Percentiles rank a stretch among this genome's conserved stretches.
These are phyloP conservation scores for Fusarium zealandicum DNA, from an alignment of 2,329 filamentous ascomycete species.

Conservation along the genomic window DNA sequence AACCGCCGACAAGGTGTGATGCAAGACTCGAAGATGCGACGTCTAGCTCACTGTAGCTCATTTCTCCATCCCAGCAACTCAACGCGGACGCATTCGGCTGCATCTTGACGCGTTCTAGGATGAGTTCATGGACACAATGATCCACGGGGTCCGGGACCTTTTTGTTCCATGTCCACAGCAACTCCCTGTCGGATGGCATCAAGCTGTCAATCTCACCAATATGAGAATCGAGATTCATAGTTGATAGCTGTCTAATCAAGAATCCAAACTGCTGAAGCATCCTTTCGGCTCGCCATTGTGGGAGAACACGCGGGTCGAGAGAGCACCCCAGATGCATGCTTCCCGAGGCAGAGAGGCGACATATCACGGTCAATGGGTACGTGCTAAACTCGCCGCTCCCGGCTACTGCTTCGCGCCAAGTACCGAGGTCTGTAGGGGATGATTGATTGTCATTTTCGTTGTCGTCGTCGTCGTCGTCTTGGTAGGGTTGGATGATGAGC, in stretches of 20 bases:
- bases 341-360: constrained; percentile 3
- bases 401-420: constrained; percentile 3
- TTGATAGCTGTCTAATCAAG: constrained; percentile 1
- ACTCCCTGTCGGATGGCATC: background rate
- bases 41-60: constrained; percentile 21
- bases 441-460: background rate
- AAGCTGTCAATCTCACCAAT: background rate
- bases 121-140: constrained; percentile 10
- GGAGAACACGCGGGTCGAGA: constrained; percentile 1
- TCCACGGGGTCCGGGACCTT: constrained; percentile 7
- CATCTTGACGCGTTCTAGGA: background rate
- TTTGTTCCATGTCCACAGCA: constrained; percentile 15
- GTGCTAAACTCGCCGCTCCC: constrained; percentile 1
- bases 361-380: constrained; percentile 11
- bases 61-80: constrained; percentile 17
- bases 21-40: constrained; percentile 10
- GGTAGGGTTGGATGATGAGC: constrained; percentile 17
- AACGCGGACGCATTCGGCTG: constrained; percentile 8
- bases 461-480: background rate
- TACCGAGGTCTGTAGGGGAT: background rate
- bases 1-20: background rate
- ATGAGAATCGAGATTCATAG: background rate
- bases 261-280: constrained; percentile 3
- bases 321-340: constrained; percentile 8
- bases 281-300: constrained; percentile 12